A percentile compares a stretch with the other conserved stretches of the same genome.
phyloP scores from a whole-genome alignment of 257 asterid species.

The Solanum piurae region DNA sequence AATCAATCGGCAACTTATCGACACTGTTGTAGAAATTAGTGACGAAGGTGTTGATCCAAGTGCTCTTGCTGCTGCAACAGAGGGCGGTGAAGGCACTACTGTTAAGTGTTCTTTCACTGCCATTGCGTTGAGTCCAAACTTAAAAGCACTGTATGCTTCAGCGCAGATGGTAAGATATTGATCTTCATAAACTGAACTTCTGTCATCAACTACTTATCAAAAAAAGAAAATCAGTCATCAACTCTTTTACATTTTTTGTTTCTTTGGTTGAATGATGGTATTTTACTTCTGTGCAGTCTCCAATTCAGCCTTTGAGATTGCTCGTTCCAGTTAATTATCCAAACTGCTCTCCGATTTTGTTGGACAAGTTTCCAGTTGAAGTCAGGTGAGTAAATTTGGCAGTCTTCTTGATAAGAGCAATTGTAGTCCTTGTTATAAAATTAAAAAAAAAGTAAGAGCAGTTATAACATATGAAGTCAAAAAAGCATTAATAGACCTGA shows the following conservation, averaged over 20 bases:
- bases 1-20: slow-evolving; percentile 72
- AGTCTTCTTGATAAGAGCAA: not conserved
- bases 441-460: not conserved
- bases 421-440: not conserved
- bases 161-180: slow-evolving; percentile 68
- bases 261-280: slow-evolving; percentile 8
- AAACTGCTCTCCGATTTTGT: slow-evolving; percentile 67
- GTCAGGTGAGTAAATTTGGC: slow-evolving; percentile 41
- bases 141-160: slow-evolving; percentile 85
- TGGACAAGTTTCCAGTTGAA: slow-evolving; percentile 91
- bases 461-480: not conserved
- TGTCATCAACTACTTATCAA: not conserved
- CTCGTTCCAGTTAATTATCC: slow-evolving; percentile 78
- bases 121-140: slow-evolving; percentile 74
- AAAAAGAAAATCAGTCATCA: not conserved
- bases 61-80: slow-evolving; percentile 65
- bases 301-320: slow-evolving; percentile 79
- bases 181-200: not conserved
- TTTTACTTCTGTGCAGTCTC: slow-evolving; percentile 51
- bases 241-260: not conserved
- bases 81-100: slow-evolving; percentile 74
- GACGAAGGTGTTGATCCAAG: slow-evolving; percentile 79
- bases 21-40: slow-evolving; percentile 66
- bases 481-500: not conserved
- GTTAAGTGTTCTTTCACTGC: slow-evolving; percentile 82